These are phyloP conservation scores for Somion occarium DNA, from an alignment of 1,284 basidiomycete genomes.

Conservation along the genomic window DNA sequence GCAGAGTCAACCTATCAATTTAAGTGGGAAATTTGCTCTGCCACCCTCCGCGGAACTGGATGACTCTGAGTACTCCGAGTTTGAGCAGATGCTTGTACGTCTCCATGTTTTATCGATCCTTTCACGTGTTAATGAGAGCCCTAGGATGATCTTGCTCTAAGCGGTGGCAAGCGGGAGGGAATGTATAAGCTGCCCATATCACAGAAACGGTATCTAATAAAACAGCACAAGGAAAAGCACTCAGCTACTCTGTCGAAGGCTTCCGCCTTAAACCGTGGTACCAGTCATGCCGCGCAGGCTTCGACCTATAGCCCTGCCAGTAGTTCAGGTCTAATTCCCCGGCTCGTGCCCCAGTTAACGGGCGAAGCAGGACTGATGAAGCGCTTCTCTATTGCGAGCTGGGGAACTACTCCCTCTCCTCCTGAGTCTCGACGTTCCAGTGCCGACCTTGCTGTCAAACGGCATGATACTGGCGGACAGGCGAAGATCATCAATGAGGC, in stretches of 20 bases:
- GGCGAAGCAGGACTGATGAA: slow-evolving; percentile 66
- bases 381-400: slow-evolving; percentile 68
- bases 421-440: slow-evolving; percentile 34
- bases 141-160: slow-evolving; percentile 71
- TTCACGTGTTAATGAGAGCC: slow-evolving; percentile 8
- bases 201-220: slow-evolving; percentile 67
- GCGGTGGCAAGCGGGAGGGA: slow-evolving; percentile 58
- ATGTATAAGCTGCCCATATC: slow-evolving; percentile 64
- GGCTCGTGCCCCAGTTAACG: slow-evolving; percentile 62
- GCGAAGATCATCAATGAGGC: slow-evolving; percentile 14
- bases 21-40: slow-evolving; percentile 10
- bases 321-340: slow-evolving; percentile 49
- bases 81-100: slow-evolving; percentile 65
- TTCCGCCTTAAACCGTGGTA: slow-evolving; percentile 22
- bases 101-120: background rate
- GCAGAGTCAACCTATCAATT: slow-evolving; percentile 35
- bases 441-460: slow-evolving; percentile 32
- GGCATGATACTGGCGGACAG: slow-evolving; percentile 17
- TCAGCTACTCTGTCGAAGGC: slow-evolving; percentile 32
- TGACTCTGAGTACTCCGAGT: slow-evolving; percentile 45
- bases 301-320: slow-evolving; percentile 59
- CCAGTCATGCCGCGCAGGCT: slow-evolving; percentile 27
- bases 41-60: slow-evolving; percentile 30
- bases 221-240: slow-evolving; percentile 39
- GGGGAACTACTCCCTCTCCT: slow-evolving; percentile 41